Evolutionary conservation across 148 eudicot species (phyloP), one percentile per base, ranked within the genome.

Genomic region (Rhododendron ovatum): DNA sequence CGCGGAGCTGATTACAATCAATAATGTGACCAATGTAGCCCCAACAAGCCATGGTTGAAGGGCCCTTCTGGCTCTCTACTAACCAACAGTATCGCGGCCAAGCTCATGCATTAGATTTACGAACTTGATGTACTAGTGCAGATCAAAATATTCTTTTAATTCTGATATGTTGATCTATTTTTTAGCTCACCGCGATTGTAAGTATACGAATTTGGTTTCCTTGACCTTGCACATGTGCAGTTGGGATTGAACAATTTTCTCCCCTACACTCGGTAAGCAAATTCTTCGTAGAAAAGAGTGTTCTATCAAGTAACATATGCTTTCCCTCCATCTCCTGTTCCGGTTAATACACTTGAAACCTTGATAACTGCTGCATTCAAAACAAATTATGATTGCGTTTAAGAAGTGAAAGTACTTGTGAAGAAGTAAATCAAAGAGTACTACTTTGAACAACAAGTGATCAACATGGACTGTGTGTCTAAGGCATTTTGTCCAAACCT

Each of bases 1-100:
- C 33, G 15, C 47, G 78, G 87, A 84, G 80, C 69, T 51, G 83
- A 87, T 77, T 82, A 26, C 67, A 30, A 30, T 30, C 30, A 0
- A 30, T 30, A 30, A 30, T 30, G 30, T 30, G 30, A 30, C 30
- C 30, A 30, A 30, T 30, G 30, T 30, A 30, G 30, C 30, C 30
- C 30, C 30, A 30, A 82, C 84, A 45, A 51, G 39, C 84, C 65
- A 81, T 24, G 53, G 74, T 69, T 78, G 18, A 57, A 14, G 20
- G n/a, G 43, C 50, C 0, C 28, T 28, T 35, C 12, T 45, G 59
- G 57, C 45, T 26, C 30, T 67, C 37, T 69, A 30, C 3, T 67
- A 28, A 69, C 37, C 37, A 69, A 69, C 37, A 69, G 3, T 69
- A 28, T 28, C 20, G 7, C 18, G 0, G 20, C 35, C 6, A 59